Evolutionary conservation across 495 filamentous ascomycete genomes (phyloP).

Genomic region (Aspergillus ostianus): DNA sequence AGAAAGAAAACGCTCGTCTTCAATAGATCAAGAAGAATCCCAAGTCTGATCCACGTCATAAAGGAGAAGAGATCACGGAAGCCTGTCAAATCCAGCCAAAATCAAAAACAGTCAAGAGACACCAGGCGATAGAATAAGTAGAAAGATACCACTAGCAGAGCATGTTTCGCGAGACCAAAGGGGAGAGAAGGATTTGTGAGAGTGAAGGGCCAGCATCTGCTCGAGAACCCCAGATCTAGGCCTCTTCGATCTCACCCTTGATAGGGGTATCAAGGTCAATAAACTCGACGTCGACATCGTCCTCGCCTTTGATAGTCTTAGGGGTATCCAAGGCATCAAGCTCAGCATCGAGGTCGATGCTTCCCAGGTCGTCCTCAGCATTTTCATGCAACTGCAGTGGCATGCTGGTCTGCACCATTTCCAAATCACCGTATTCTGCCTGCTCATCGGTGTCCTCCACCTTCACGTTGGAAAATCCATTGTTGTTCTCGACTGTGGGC

Average conservation of each 20-base stretch:
- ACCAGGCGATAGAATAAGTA: not conserved
- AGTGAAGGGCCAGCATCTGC: not conserved
- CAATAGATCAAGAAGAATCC: not conserved
- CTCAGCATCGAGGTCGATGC: constrained; percentile 11
- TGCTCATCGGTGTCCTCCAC: not conserved
- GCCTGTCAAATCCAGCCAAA: not conserved
- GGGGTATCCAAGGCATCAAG: constrained; percentile 9
- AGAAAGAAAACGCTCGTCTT: not conserved
- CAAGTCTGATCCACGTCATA: not conserved
- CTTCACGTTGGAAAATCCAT: not conserved
- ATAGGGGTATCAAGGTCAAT: not conserved
- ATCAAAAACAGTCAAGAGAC: not conserved
- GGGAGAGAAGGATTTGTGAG: not conserved
- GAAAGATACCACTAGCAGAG: too few relatives aligned
- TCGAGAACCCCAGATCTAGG: too few relatives aligned
- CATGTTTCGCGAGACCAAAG: not conserved
- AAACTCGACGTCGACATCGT: constrained; percentile 2
- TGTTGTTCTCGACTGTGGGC: not conserved
- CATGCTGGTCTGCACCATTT: constrained; percentile 4
- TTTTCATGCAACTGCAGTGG: not conserved
- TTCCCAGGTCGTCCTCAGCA: not conserved
- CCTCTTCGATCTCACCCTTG: not conserved
- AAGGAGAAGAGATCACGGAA: not conserved
- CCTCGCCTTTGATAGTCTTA: not conserved
- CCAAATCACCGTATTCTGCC: not conserved